phyloP scores from a whole-genome alignment of 495 filamentous ascomycete species.

The Neurospora intermedia region DNA sequence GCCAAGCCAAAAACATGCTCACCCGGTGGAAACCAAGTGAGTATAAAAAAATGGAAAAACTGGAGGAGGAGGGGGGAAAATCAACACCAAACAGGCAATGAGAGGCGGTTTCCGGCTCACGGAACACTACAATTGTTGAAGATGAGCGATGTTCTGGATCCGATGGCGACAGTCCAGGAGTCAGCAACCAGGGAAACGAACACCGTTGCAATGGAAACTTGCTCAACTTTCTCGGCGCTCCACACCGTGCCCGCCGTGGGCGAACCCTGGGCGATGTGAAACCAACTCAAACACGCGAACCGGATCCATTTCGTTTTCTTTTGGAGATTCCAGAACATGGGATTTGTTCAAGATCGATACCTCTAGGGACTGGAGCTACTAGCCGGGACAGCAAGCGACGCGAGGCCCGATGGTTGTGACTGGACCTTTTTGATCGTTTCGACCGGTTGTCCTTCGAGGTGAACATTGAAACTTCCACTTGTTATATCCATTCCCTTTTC shows the following conservation, averaged over 20 bases:
- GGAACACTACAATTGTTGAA: background rate
- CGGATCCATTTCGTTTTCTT: background rate
- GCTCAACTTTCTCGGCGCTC: background rate
- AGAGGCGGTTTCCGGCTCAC: background rate
- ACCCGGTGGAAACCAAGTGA: background rate
- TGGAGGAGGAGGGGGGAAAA: background rate
- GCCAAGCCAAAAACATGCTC: background rate
- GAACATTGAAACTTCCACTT: background rate
- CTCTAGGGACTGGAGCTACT: background rate
- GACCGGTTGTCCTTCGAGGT: background rate
- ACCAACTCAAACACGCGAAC: background rate
- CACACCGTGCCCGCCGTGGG: background rate
- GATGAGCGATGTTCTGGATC: background rate
- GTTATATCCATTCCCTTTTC: background rate
- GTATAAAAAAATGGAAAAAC: background rate
- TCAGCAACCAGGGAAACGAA: background rate
- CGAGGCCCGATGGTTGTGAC: background rate
- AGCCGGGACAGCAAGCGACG: background rate
- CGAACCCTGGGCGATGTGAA: background rate
- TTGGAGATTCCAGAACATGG: background rate
- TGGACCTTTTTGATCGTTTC: background rate
- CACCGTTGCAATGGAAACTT: background rate
- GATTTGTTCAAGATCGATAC: background rate
- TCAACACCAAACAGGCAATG: background rate
- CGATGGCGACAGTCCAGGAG: background rate